A percentile compares a stretch with the other conserved stretches of the same genome.
These are phyloP conservation scores for Wallacemonas sp. DNA, from an alignment of 208 protist genomes.

Conservation along the genomic window DNA sequence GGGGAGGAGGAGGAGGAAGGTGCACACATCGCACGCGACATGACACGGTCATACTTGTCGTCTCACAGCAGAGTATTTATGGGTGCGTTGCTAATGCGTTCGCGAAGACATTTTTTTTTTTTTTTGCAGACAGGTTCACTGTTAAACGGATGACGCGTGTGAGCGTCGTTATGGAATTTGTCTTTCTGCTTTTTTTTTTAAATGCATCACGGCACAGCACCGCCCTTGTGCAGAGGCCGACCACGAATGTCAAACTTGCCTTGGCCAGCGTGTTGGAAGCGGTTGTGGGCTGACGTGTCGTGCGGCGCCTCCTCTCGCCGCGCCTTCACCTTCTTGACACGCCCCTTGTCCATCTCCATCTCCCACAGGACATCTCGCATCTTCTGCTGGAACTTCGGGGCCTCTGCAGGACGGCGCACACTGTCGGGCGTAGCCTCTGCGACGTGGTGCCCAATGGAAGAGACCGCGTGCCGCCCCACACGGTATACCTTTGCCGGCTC, in stretches of 20 bases:
- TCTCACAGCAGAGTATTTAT: not conserved
- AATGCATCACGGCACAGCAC: no score
- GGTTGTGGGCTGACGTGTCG: no score
- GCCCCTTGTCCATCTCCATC: conserved; percentile 85
- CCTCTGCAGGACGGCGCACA: conserved; percentile 39
- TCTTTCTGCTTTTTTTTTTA: not conserved
- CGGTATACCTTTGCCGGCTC: not conserved
- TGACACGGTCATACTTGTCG: not conserved
- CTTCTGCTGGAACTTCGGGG: conserved; percentile 76
- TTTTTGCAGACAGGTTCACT: not conserved
- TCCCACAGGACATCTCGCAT: conserved; percentile 82
- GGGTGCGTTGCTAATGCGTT: not conserved
- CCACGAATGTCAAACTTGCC: conserved; percentile 48
- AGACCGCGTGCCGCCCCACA: conserved; percentile 45
- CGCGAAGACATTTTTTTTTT: not conserved
- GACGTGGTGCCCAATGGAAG: conserved; percentile 36
- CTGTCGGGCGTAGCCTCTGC: conserved; percentile 36
- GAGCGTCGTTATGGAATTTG: not conserved
- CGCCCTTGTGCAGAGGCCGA: conserved; percentile 22
- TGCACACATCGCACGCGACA: not conserved
- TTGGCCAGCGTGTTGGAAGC: not conserved
- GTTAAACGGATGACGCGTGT: not conserved
- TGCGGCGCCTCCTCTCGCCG: conserved; percentile 16
- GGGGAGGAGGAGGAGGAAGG: not conserved
- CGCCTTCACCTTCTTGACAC: conserved; percentile 74